Base-by-base conservation (phyloP, 2,329 filamentous ascomycete genomes). In the Parascedosporium putredinis region DNA sequence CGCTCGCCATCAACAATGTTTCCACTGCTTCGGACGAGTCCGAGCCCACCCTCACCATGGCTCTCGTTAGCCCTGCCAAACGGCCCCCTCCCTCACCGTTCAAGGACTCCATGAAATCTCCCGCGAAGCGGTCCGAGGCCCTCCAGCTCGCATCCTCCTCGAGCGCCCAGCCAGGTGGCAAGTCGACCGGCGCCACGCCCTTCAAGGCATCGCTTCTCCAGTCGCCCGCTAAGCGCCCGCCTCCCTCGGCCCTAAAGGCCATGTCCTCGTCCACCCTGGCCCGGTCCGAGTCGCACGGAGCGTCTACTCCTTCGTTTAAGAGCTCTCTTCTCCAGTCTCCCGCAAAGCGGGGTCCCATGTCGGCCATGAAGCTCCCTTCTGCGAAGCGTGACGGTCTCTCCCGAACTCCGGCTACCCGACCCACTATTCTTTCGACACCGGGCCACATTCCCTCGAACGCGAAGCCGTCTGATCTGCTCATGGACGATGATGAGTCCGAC, bases 41-140 rank as follows among this genome's bases (percentile, higher is more conserved):
- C 3, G 42, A 34, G 14, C 38, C 47, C 2, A 31, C 34, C 4
- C 8, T 23, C n/a, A 38, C 31, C 29, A 47, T 45, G 68, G 1
- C 62, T 69, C 10, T 62, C 81, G 40, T 67, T 62, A 82, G 77
- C 42, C 78, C 80, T 2, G 74, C 78, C n/a, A 73, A 76, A 50
- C 70, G 78, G 24, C 68, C 69, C 7, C 70, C 75, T 2, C 57
- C 69, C 4, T 75, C 76, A 1, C 73, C 78, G 0, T 69, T 66
- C 55, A 81, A 75, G 56, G 78, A 79, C 22, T 63, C 70, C 0
- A 65, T 81, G 59, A 77, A 70, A 53, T 76, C 75, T 2, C 78
- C 79, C 0, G 74, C 79, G 1, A 78, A 76, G 58, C 67, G 69
- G 31, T 59, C 68, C 42, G 88, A 76, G 2, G 53, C 63, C 1